Evolutionary conservation across 495 filamentous ascomycete species (phyloP).

Genomic region (Xylaria telfairii): DNA sequence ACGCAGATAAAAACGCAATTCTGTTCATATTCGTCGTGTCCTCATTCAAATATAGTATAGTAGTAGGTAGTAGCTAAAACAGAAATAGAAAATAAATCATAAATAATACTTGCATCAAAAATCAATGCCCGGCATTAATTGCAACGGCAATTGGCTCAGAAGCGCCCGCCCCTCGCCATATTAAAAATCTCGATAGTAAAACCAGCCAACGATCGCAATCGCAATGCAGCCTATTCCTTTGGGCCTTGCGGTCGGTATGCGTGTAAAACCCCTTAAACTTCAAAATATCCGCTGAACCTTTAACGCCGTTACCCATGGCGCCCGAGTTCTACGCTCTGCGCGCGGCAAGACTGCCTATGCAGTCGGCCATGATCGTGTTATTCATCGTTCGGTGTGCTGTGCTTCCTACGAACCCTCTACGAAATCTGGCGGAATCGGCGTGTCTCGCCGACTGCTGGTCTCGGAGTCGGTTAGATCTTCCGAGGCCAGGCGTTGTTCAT

Average conservation of each 20-base stretch:
- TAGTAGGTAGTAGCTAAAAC: not conserved
- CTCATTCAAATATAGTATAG: not conserved
- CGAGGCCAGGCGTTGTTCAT: constrained; percentile 17
- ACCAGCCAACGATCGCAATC: not conserved
- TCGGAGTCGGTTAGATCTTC: constrained; percentile 25
- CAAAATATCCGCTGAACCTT: not conserved
- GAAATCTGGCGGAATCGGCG: constrained; percentile 33
- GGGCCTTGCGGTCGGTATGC: constrained; percentile 16
- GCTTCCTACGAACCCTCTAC: constrained; percentile 3
- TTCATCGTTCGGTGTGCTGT: not conserved
- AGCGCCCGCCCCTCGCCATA: constrained; percentile 2
- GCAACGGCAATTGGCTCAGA: not conserved
- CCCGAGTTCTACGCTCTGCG: no score
- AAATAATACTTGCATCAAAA: not conserved
- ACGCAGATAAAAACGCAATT: not conserved
- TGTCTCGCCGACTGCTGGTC: constrained; percentile 30
- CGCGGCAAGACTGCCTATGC: not conserved
- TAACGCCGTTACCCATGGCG: not conserved
- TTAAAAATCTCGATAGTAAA: constrained; percentile 6
- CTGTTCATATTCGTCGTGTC: not conserved
- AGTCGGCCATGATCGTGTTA: not conserved
- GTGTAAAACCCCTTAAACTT: not conserved
- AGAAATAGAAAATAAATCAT: not conserved
- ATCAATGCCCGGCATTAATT: constrained; percentile 11
- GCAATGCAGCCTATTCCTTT: constrained; percentile 4